phyloP scores from a whole-genome alignment of 345 rosid species.

The Eucalyptus pauciflora region DNA sequence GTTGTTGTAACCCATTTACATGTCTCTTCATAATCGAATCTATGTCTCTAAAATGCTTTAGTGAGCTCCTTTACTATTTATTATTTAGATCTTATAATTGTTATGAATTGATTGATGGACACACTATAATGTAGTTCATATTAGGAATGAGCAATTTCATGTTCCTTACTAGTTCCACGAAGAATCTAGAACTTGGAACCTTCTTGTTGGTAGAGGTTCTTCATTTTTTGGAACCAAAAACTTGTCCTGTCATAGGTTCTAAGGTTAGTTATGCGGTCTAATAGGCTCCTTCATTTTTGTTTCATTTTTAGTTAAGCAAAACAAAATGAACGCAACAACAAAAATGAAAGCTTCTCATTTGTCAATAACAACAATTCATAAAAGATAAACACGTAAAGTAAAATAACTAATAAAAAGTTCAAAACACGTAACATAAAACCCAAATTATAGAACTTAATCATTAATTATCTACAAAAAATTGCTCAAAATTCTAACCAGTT shows the following conservation, averaged over 20 bases:
- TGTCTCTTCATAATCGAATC: rapidly evolving
- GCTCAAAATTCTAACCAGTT: background rate
- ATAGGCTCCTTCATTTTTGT: background rate
- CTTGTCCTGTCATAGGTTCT: rapidly evolving
- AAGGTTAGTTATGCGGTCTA: rapidly evolving
- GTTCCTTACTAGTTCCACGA: background rate
- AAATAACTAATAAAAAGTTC: no score
- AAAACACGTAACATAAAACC: background rate
- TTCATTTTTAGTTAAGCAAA: background rate
- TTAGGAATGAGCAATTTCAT: background rate
- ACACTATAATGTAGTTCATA: background rate
- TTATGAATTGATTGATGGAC: background rate
- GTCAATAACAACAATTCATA: background rate
- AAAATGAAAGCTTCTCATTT: background rate
- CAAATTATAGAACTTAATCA: background rate
- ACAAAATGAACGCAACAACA: background rate
- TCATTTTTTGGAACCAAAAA: background rate
- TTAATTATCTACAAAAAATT: background rate
- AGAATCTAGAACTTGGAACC: background rate
- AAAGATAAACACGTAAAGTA: background rate
- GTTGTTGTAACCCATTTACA: background rate
- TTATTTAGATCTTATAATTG: background rate
- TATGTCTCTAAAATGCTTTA: background rate
- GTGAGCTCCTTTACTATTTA: background rate
- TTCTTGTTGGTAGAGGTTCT: background rate